These are phyloP conservation scores for Solanum pinnatisectum DNA, from an alignment of 257 asterid genomes.

Conservation along the genomic window DNA sequence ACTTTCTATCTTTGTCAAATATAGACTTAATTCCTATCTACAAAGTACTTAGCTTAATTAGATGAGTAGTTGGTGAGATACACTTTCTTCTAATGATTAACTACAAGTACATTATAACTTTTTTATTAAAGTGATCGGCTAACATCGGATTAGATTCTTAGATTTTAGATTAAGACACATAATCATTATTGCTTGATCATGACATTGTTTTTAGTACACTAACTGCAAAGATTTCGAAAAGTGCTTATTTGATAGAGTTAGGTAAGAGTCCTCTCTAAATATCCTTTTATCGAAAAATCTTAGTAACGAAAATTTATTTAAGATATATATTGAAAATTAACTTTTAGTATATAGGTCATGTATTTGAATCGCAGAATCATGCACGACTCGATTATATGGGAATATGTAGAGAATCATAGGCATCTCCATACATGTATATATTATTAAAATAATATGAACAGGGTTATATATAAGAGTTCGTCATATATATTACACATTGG, in stretches of 20 bases:
- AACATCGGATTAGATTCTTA: neutral
- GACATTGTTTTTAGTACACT: neutral
- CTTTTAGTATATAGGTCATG: neutral
- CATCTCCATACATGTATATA: neutral
- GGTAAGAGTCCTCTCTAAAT: neutral
- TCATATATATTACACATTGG: neutral
- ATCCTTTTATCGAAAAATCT: neutral
- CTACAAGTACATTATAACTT: neutral
- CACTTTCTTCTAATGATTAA: neutral
- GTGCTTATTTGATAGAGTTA: neutral
- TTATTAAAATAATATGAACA: neutral
- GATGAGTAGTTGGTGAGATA: neutral
- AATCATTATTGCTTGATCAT: neutral
- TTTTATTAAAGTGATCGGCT: neutral
- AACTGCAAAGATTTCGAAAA: neutral
- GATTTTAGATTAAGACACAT: neutral
- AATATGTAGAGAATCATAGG: neutral
- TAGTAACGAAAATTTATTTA: neutral
- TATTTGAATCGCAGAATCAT: neutral
- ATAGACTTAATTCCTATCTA: neutral
- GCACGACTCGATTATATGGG: neutral
- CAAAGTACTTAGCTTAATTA: neutral
- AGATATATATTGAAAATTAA: neutral
- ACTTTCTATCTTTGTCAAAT: neutral
- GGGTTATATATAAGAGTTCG: neutral